These are phyloP conservation scores for Phallus indusiatus DNA, from an alignment of 768 basidiomycete genomes.

Conservation along the genomic window DNA sequence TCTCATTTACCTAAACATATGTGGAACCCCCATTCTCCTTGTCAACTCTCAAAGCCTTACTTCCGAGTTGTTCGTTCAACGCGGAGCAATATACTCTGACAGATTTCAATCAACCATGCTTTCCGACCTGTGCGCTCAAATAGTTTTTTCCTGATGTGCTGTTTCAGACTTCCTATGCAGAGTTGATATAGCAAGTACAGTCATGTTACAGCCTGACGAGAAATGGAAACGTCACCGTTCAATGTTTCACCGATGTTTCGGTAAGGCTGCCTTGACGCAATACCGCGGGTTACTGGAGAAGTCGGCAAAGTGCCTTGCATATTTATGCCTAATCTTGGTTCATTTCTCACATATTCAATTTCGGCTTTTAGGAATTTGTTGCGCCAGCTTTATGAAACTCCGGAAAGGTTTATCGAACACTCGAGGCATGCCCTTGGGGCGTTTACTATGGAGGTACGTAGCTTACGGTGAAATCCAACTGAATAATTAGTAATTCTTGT, in stretches of 20 bases:
- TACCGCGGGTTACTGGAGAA: background rate
- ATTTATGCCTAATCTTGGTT: background rate
- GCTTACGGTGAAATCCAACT: background rate
- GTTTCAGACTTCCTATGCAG: background rate
- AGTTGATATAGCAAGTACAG: background rate
- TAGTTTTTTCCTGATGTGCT: background rate
- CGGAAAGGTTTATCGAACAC: constrained; percentile 30
- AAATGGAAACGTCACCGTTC: background rate
- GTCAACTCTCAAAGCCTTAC: constrained; percentile 19
- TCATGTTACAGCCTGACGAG: background rate
- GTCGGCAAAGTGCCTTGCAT: background rate
- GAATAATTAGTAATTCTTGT: background rate
- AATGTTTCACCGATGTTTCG: background rate
- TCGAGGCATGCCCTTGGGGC: constrained; percentile 23
- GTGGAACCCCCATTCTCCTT: constrained; percentile 16
- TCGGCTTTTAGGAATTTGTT: constrained; percentile 20
- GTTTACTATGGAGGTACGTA: constrained; percentile 23
- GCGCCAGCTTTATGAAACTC: constrained; percentile 23
- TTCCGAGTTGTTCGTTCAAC: constrained; percentile 22
- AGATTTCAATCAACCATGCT: constrained; percentile 18
- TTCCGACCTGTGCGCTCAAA: constrained; percentile 5
- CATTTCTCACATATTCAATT: background rate
- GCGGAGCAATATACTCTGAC: constrained; percentile 22
- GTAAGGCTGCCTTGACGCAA: background rate
- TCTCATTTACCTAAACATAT: constrained; percentile 18